These are phyloP conservation scores for Microbotryum lychnidis-dioicae DNA, from an alignment of 1,284 basidiomycete species.

Conservation along the genomic window DNA sequence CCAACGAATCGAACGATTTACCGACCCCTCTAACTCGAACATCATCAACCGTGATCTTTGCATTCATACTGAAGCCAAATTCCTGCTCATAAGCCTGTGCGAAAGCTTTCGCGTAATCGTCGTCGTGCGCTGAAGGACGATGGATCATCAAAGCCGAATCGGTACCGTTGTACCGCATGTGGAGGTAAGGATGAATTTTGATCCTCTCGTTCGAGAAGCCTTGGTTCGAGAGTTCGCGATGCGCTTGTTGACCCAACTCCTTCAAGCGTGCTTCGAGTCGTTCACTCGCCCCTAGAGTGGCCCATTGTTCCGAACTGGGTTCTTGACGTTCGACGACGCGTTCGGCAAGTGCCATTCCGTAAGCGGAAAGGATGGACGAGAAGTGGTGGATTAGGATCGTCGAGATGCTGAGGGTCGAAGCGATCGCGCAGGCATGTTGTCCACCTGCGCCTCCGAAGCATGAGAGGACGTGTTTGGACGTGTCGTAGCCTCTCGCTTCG, in stretches of 20 bases:
- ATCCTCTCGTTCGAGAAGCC: constrained; percentile 1
- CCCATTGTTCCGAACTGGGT: constrained; percentile 25
- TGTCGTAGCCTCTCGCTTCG: constrained; percentile 29
- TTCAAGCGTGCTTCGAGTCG: constrained; percentile 6
- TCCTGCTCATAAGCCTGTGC: constrained; percentile 37
- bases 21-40: constrained; percentile 73
- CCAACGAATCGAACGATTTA: constrained; percentile 76
- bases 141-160: constrained; percentile 18
- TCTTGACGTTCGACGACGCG: constrained; percentile 36
- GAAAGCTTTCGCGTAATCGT: constrained; percentile 7
- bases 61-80: constrained; percentile 79
- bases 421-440: constrained; percentile 64
- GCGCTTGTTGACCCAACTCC: background rate
- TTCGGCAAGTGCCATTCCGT: constrained; percentile 80
- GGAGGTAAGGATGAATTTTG: constrained; percentile 22
- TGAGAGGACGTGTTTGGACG: constrained; percentile 20
- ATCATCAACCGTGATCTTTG: constrained; percentile 74
- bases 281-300: constrained; percentile 7
- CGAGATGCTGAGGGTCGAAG: constrained; percentile 64
- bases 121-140: constrained; percentile 9
- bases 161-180: constrained; percentile 23
- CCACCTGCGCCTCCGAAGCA: constrained; percentile 50
- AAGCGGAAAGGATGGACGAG: constrained; percentile 56
- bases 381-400: constrained; percentile 72
- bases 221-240: constrained; percentile 1